These are phyloP conservation scores for Coniophora puteana DNA, from an alignment of 1,284 basidiomycete species.

Conservation along the genomic window DNA sequence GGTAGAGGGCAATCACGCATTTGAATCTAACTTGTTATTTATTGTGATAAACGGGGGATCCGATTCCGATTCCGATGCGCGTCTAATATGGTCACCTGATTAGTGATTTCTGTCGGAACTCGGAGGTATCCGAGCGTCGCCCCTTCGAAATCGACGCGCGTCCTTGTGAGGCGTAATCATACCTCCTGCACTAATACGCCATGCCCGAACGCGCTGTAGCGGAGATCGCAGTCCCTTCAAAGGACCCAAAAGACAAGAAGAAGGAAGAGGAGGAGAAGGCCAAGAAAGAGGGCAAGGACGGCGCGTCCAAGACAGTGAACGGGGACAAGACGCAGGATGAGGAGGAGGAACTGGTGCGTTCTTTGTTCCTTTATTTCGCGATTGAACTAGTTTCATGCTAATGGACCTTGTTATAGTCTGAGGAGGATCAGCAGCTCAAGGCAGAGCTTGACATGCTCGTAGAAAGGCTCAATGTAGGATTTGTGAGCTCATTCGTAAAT, in stretches of 20 bases:
- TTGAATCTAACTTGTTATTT: too few relatives aligned
- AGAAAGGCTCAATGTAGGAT: conserved; percentile 82
- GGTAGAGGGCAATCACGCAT: too few relatives aligned
- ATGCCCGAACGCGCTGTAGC: conserved; percentile 60
- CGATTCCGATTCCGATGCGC: too few relatives aligned
- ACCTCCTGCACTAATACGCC: background rate
- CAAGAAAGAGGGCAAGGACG: conserved; percentile 39
- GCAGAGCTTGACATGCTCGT: conserved; percentile 97
- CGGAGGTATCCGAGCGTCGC: too few relatives aligned
- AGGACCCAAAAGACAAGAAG: conserved; percentile 75
- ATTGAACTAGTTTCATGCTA: conserved; percentile 11
- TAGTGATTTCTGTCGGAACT: too few relatives aligned
- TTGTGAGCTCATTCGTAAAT: conserved; percentile 5
- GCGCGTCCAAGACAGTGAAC: conserved; percentile 48
- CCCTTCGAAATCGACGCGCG: too few relatives aligned
- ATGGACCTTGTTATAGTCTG: conserved; percentile 54
- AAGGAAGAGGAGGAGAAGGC: conserved; percentile 37
- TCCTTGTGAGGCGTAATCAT: too few relatives aligned
- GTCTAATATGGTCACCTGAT: too few relatives aligned
- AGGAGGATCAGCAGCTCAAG: conserved; percentile 94
- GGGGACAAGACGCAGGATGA: conserved; percentile 73
- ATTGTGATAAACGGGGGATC: too few relatives aligned
- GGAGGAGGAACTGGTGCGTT: conserved; percentile 80
- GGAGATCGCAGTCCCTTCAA: conserved; percentile 57
- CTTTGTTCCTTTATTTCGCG: conserved; percentile 6